Evolutionary conservation across 2,329 filamentous ascomycete genomes (phyloP).

Genomic region (Dendryphion nanum): DNA sequence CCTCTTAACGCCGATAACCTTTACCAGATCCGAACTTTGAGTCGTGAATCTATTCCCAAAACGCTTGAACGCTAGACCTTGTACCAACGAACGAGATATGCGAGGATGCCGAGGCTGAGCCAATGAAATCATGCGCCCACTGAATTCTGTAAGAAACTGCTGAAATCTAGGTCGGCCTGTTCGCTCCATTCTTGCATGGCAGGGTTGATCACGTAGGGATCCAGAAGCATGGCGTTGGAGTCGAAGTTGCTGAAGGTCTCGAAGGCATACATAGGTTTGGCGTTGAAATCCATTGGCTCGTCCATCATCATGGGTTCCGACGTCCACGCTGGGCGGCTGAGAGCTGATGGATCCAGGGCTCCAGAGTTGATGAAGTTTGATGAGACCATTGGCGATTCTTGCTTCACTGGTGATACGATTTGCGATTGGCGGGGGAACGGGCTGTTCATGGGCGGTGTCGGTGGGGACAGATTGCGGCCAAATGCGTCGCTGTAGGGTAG

Average conservation of each 20-base stretch:
- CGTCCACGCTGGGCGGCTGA: conserved; percentile 30
- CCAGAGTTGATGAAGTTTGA: conserved; percentile 28
- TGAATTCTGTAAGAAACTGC: conserved; percentile 36
- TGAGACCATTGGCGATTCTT: conserved; percentile 29
- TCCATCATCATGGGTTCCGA: conserved; percentile 38
- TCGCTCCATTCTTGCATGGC: conserved; percentile 38
- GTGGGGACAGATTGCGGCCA: conserved; percentile 32
- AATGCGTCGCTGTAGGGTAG: conserved; percentile 32
- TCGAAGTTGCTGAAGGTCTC: conserved; percentile 32
- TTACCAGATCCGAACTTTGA: conserved; percentile 12
- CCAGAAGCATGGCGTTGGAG: conserved; percentile 31
- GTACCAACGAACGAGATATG: conserved; percentile 8
- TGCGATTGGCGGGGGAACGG: conserved; percentile 37
- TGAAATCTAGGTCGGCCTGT: conserved; percentile 36
- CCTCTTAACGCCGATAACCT: conserved; percentile 17
- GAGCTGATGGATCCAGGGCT: conserved; percentile 28
- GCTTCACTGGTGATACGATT: conserved; percentile 27
- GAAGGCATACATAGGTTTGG: conserved; percentile 32
- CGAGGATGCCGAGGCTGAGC: background rate
- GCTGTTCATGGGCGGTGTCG: conserved; percentile 40
- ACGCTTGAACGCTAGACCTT: conserved; percentile 35
- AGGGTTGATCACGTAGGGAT: conserved; percentile 29
- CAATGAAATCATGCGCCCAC: conserved; percentile 26
- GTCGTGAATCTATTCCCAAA: conserved; percentile 19
- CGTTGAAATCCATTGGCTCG: conserved; percentile 32